Evolutionary conservation across 306 rosid genomes (phyloP).

Genomic region (Luffa acutangula): DNA sequence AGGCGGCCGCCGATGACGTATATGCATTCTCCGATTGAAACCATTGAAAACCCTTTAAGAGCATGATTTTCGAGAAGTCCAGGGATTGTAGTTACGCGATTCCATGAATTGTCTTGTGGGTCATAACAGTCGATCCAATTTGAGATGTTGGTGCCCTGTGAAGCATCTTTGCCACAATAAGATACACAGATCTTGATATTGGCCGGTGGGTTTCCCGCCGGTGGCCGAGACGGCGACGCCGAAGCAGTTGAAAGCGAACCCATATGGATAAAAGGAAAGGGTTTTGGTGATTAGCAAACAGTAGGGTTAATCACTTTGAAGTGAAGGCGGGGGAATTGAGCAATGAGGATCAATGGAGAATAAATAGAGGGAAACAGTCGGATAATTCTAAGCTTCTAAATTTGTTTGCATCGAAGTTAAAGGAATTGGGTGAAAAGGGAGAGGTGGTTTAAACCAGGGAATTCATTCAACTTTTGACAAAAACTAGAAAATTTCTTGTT

Average conservation of each 20-base stretch:
- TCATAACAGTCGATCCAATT: slow-evolving; percentile 21
- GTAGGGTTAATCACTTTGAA: background rate
- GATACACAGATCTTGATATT: slow-evolving; percentile 5
- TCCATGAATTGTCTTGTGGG: slow-evolving; percentile 19
- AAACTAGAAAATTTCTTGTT: slow-evolving; percentile 10
- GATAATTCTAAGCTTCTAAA: background rate
- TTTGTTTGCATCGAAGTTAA: slow-evolving; percentile 2
- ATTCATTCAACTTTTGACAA: background rate
- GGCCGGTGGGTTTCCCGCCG: background rate
- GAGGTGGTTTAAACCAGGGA: background rate
- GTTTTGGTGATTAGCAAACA: background rate
- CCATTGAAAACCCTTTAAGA: slow-evolving; percentile 29
- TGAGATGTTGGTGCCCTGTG: background rate
- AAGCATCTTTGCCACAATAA: slow-evolving; percentile 8
- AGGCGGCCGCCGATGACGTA: slow-evolving; percentile 19
- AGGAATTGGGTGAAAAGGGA: background rate
- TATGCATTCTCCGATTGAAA: slow-evolving; percentile 11
- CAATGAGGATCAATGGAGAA: background rate
- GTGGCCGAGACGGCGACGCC: background rate
- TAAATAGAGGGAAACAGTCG: background rate
- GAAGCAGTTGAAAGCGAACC: slow-evolving; percentile 6
- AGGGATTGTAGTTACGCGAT: slow-evolving; percentile 10
- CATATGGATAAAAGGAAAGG: background rate
- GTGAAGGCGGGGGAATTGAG: slow-evolving; percentile 13
- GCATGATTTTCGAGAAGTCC: slow-evolving; percentile 15